These are phyloP conservation scores for Fusarium fujikuroi DNA, from an alignment of 2,329 filamentous ascomycete species.

Conservation along the genomic window DNA sequence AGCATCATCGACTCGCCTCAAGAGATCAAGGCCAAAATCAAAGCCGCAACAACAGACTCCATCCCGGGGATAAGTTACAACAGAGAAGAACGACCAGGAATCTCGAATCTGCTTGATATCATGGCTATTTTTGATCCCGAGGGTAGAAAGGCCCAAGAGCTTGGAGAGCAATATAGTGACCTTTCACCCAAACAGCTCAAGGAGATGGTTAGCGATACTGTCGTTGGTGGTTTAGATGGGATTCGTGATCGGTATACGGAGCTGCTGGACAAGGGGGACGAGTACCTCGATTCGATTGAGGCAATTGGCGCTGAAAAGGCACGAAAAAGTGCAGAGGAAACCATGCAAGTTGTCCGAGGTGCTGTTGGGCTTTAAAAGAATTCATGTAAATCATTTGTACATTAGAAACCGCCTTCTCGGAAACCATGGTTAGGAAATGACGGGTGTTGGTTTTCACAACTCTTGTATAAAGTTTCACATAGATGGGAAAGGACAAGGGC, in stretches of 20 bases:
- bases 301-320: constrained; percentile 70
- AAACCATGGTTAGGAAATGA: too few relatives aligned
- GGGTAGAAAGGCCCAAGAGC: constrained; percentile 52
- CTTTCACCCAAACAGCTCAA: constrained; percentile 54
- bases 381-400: not conserved
- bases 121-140: constrained; percentile 73
- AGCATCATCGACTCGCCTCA: constrained; percentile 77
- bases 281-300: constrained; percentile 67
- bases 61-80: constrained; percentile 76
- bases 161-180: constrained; percentile 54
- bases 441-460: not conserved
- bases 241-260: constrained; percentile 68
- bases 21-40: constrained; percentile 76
- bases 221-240: constrained; percentile 63
- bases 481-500: not conserved
- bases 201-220: constrained; percentile 66
- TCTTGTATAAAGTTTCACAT: not conserved
- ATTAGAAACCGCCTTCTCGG: not conserved
- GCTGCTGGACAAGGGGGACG: constrained; percentile 59
- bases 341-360: constrained; percentile 63
- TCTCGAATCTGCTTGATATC: constrained; percentile 87
- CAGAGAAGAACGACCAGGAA: constrained; percentile 74
- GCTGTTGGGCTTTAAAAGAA: constrained; percentile 60
- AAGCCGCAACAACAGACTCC: constrained; percentile 80
- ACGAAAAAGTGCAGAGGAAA: constrained; percentile 66